phyloP scores from a whole-genome alignment of 805 yeast genomes.

The Nakazawaea peltata region DNA sequence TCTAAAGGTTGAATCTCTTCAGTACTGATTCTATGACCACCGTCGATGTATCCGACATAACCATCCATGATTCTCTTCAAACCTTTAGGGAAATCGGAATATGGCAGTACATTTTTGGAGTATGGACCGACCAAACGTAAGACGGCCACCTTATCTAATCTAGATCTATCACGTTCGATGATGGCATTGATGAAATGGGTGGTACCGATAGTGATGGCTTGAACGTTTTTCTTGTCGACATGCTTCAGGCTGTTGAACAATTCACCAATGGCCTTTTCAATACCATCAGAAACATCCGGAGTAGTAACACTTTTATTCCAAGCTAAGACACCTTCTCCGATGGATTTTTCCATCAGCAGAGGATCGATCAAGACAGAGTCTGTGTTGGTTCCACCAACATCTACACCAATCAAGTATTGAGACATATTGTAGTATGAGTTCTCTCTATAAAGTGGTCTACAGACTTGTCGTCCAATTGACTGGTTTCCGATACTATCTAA shows the following conservation, averaged over 20 bases:
- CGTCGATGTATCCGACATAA: constrained; percentile 26
- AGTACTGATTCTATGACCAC: constrained; percentile 37
- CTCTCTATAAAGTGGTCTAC: too few species aligned
- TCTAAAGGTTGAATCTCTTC: constrained; percentile 24
- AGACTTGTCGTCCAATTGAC: too few species aligned
- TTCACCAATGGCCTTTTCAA: constrained; percentile 25
- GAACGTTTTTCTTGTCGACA: constrained; percentile 20
- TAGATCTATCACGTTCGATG: constrained; percentile 33
- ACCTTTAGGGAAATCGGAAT: constrained; percentile 36
- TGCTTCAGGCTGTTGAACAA: constrained; percentile 20
- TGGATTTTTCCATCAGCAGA: constrained; percentile 12
- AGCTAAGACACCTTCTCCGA: constrained; percentile 28
- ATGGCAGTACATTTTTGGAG: constrained; percentile 28
- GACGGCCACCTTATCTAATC: constrained; percentile 37
- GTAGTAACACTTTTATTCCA: constrained; percentile 38
- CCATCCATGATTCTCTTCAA: constrained; percentile 26
- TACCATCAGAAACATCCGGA: constrained; percentile 35
- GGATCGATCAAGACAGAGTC: constrained; percentile 39
- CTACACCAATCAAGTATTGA: constrained; percentile 32
- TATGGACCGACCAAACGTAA: constrained; percentile 40
- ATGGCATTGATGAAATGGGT: constrained; percentile 46
- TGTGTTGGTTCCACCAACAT: constrained; percentile 46
- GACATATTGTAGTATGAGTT: constrained; percentile 7
- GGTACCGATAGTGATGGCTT: constrained; percentile 41
- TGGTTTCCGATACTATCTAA: too few species aligned